phyloP scores from a whole-genome alignment of 257 asterid species.

The Haberlea rhodopensis region DNA sequence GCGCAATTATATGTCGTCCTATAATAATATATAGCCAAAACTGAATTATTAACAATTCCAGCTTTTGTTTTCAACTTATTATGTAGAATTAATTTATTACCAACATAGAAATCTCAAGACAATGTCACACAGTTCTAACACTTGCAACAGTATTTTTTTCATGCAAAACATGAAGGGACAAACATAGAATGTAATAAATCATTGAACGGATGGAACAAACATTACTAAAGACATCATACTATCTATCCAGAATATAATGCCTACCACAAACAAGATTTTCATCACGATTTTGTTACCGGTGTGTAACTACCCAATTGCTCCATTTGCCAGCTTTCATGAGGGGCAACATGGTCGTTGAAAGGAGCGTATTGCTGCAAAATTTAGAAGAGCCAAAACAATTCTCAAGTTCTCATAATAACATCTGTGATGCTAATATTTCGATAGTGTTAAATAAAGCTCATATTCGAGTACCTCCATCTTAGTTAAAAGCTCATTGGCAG shows the following conservation, averaged over 20 bases:
- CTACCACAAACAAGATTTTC: constrained; percentile 41
- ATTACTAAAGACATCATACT: constrained; percentile 39
- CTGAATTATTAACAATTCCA: no score
- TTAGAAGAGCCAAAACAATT: no score
- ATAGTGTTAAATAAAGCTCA: not conserved
- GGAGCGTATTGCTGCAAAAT: constrained; percentile 64
- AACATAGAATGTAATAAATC: constrained; percentile 28
- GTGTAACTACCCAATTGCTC: constrained; percentile 61
- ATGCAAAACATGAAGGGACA: constrained; percentile 35
- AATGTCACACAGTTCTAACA: no score
- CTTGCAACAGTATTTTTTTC: constrained; percentile 12
- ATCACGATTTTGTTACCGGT: constrained; percentile 36
- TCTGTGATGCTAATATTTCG: not conserved
- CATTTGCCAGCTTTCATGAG: constrained; percentile 95
- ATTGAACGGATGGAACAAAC: constrained; percentile 30
- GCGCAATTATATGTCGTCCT: no score
- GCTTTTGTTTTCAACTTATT: no score
- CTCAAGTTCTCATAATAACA: constrained; percentile 2
- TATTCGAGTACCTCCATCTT: constrained; percentile 73
- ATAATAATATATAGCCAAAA: no score
- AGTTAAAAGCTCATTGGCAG: constrained; percentile 70
- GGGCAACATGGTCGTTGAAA: constrained; percentile 69
- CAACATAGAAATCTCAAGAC: not conserved
- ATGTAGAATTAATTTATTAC: no score
- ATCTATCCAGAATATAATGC: constrained; percentile 35